A percentile compares a stretch with the other conserved stretches of the same genome.
phyloP scores from a whole-genome alignment of 2,329 filamentous ascomycete species.

The Aspergillus ustus region DNA sequence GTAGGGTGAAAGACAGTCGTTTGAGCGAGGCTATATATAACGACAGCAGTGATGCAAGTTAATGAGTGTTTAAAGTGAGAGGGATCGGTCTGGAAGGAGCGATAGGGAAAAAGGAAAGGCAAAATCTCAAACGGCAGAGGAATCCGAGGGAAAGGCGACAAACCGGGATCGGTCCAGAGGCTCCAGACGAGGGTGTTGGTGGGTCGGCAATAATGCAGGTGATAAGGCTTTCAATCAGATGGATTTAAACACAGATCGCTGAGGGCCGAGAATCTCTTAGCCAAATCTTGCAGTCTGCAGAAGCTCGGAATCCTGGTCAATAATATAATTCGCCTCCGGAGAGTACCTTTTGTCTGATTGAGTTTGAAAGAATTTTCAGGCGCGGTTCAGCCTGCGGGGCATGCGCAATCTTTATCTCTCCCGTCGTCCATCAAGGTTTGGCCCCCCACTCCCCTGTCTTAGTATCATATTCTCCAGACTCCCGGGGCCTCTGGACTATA shows the following conservation, averaged over 20 bases:
- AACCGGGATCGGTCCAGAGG: neutral
- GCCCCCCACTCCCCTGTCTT: conserved; percentile 4
- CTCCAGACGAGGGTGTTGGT: neutral
- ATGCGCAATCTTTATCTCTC: conserved; percentile 1
- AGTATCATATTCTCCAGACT: neutral
- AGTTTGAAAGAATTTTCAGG: conserved; percentile 12
- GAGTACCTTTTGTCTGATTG: neutral
- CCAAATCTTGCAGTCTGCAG: conserved; percentile 10
- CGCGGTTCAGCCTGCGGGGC: conserved; percentile 4
- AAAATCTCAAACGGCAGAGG: conserved; percentile 6
- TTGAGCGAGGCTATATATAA: conserved; percentile 7
- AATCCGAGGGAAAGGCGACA: conserved; percentile 15
- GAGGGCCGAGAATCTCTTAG: conserved; percentile 10
- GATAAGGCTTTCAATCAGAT: conserved; percentile 6
- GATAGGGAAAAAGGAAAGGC: conserved; percentile 4
- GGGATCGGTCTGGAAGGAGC: conserved; percentile 11
- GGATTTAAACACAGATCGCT: neutral
- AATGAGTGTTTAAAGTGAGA: neutral
- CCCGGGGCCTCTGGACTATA: neutral
- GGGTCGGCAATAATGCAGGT: conserved; percentile 4
- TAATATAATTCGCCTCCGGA: neutral
- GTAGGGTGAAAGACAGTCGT: neutral
- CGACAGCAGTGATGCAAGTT: neutral
- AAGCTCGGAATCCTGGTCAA: conserved; percentile 1
- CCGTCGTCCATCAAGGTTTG: neutral